Percentiles rank a stretch among this genome's conserved stretches.
Evolutionary conservation across 164 flowering plant species (phyloP).

Genomic region (Vitis amurensis): DNA sequence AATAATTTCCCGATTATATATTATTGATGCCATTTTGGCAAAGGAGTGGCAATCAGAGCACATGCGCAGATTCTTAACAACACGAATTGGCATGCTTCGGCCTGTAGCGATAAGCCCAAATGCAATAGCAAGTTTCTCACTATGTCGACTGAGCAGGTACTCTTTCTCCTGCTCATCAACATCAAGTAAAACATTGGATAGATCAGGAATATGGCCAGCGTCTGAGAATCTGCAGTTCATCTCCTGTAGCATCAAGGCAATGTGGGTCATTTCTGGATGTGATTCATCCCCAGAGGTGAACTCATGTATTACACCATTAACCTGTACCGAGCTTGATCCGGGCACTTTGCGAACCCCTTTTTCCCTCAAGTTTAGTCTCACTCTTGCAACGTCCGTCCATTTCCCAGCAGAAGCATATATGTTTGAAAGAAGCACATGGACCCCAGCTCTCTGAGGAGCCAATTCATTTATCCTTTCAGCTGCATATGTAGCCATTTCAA

Average conservation of each 20-base stretch:
- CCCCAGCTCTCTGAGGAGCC: conserved; percentile 36
- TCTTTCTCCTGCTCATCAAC: conserved; percentile 57
- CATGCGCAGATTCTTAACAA: conserved; percentile 59
- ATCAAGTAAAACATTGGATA: conserved; percentile 46
- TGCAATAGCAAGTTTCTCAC: conserved; percentile 64
- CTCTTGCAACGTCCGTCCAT: conserved; percentile 57
- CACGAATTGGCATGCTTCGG: conserved; percentile 37
- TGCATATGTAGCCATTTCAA: conserved; percentile 40
- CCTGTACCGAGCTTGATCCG: conserved; percentile 59
- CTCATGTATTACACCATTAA: conserved; percentile 45
- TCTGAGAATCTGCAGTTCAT: conserved; percentile 32
- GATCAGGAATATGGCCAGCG: conserved; percentile 50
- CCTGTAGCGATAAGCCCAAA: conserved; percentile 48
- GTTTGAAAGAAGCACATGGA: conserved; percentile 54
- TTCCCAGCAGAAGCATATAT: conserved; percentile 55
- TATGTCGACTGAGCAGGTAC: conserved; percentile 47
- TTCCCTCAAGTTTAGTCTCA: conserved; percentile 50
- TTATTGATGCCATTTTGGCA: conserved; percentile 44
- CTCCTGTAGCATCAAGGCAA: conserved; percentile 42
- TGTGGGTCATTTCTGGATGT: conserved; percentile 32
- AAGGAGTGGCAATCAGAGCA: conserved; percentile 65
- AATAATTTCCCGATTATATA: conserved; percentile 46
- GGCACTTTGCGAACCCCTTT: conserved; percentile 50
- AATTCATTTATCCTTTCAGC: conserved; percentile 34
- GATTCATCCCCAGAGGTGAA: conserved; percentile 58